A percentile compares a stretch with the other conserved stretches of the same genome.
Evolutionary conservation across 2,329 filamentous ascomycete species (phyloP).

Genomic region (Beauveria rudraprayagi): DNA sequence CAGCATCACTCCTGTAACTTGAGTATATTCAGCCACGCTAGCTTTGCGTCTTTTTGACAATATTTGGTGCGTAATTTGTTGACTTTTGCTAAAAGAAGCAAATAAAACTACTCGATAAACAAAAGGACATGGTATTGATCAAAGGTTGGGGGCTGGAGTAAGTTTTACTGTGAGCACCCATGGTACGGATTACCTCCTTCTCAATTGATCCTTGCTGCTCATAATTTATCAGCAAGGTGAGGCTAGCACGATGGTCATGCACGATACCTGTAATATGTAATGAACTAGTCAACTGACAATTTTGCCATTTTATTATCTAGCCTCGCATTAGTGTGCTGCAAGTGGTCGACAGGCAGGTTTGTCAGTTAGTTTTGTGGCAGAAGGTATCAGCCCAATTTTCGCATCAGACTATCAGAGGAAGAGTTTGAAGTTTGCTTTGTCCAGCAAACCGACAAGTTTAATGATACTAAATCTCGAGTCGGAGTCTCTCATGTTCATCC

Average conservation of each 20-base stretch:
- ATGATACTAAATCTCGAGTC: no score
- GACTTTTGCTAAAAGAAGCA: background rate
- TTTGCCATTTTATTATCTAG: background rate
- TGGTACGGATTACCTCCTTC: background rate
- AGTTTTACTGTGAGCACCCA: no score
- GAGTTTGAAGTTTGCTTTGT: no score
- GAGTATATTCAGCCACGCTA: background rate
- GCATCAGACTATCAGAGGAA: background rate
- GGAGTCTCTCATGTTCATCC: no score
- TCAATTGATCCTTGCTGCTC: background rate
- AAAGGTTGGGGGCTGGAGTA: no score
- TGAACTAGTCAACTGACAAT: background rate
- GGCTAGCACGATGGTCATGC: background rate
- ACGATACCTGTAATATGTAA: background rate
- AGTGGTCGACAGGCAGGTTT: background rate
- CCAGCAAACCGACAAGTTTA: background rate
- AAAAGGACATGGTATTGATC: background rate
- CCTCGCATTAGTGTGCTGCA: slow-evolving; percentile 9
- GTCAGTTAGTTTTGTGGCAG: background rate
- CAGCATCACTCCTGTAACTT: background rate
- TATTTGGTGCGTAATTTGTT: background rate
- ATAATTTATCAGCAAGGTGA: background rate
- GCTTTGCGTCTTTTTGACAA: background rate
- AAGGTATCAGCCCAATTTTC: background rate
- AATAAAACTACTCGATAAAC: background rate